phyloP scores from a whole-genome alignment of 768 basidiomycete species.

The Lanmaoa rubissima region DNA sequence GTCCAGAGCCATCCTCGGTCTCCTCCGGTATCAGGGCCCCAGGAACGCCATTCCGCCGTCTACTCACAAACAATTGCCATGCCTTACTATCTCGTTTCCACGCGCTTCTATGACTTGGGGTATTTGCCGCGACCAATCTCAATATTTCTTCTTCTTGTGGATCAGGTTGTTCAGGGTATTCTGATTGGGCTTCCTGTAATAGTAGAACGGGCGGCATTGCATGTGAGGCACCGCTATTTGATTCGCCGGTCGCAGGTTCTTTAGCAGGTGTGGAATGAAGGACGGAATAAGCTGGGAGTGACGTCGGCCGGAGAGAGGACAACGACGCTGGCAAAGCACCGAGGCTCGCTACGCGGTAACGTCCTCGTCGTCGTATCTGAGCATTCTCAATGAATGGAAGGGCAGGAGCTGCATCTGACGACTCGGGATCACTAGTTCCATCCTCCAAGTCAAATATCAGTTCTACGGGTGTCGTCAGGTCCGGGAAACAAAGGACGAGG shows the following conservation, averaged over 20 bases:
- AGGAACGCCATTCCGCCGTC: constrained; percentile 29
- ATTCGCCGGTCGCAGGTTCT: neutral
- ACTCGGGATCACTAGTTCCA: constrained; percentile 36
- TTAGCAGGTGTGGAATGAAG: constrained; percentile 35
- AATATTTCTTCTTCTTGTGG: constrained; percentile 53
- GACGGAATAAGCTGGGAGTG: constrained; percentile 66
- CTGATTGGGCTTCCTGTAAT: constrained; percentile 4
- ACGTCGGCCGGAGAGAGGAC: constrained; percentile 59
- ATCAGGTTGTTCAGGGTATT: constrained; percentile 31
- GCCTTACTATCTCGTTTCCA: constrained; percentile 65
- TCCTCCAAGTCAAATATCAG: constrained; percentile 74
- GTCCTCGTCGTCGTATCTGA: constrained; percentile 25
- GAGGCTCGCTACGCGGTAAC: constrained; percentile 29
- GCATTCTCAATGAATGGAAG: constrained; percentile 36
- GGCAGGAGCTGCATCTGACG: constrained; percentile 33
- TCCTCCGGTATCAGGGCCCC: constrained; percentile 37
- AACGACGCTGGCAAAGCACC: constrained; percentile 55
- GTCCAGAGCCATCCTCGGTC: constrained; percentile 29
- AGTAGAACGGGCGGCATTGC: neutral
- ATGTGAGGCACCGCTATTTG: neutral
- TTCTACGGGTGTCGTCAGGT: constrained; percentile 37
- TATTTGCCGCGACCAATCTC: constrained; percentile 65
- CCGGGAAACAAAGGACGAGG: neutral
- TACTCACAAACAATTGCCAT: constrained; percentile 57
- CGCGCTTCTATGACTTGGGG: constrained; percentile 67